Evolutionary conservation across 495 filamentous ascomycete genomes (phyloP).

Genomic region (Cudoniella acicularis): DNA sequence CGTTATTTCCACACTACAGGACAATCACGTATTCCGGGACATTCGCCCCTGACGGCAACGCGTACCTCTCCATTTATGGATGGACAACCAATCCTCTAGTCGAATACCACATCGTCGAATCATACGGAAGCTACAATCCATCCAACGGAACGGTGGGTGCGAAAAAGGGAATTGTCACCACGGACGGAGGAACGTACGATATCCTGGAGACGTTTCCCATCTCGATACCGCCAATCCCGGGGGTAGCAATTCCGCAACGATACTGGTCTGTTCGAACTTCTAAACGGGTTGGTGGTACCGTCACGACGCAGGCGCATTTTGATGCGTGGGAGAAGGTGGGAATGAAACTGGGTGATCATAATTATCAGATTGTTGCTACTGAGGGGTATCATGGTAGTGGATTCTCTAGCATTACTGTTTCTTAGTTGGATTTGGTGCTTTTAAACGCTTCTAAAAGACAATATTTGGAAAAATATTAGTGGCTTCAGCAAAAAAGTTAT

Average conservation of each 20-base stretch:
- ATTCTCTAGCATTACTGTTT: background rate
- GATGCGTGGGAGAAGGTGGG: slow-evolving; percentile 33
- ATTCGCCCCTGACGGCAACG: slow-evolving; percentile 44
- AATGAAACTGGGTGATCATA: slow-evolving; percentile 38
- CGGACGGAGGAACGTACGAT: slow-evolving; percentile 61
- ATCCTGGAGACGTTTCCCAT: slow-evolving; percentile 55
- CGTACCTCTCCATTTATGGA: slow-evolving; percentile 57
- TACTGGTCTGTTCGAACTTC: slow-evolving; percentile 51
- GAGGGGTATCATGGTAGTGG: slow-evolving; percentile 50
- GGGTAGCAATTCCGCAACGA: slow-evolving; percentile 53
- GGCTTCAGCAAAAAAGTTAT: too few species aligned
- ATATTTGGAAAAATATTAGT: too few species aligned
- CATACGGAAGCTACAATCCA: slow-evolving; percentile 54
- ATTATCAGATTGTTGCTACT: slow-evolving; percentile 57
- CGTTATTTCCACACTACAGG: background rate
- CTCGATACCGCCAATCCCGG: slow-evolving; percentile 57
- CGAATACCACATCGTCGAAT: slow-evolving; percentile 61
- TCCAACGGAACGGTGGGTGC: slow-evolving; percentile 39
- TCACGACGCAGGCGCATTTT: slow-evolving; percentile 30
- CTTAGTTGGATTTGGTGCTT: background rate
- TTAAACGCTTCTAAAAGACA: too few species aligned
- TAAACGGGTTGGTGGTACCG: slow-evolving; percentile 40
- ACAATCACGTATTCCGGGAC: slow-evolving; percentile 42
- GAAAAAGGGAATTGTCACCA: slow-evolving; percentile 50
- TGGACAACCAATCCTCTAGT: slow-evolving; percentile 54